Base-by-base conservation (phyloP, 441 rosid genomes). In the Pelargonium citronellum region DNA sequence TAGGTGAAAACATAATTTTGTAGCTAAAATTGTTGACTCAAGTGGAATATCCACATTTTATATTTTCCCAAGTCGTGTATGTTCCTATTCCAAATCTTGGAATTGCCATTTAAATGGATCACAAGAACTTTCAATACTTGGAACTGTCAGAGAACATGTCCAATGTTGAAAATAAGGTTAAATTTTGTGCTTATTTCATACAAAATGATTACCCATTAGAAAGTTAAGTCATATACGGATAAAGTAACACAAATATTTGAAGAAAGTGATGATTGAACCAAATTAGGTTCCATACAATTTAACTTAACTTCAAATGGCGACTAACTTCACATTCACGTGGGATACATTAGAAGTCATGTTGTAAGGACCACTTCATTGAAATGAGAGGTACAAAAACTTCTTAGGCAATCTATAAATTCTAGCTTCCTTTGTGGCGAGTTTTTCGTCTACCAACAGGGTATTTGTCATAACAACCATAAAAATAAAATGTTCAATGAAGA, bases 1-100 rank as follows among this genome's bases (percentile, higher is more conserved):
- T 19, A 20, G 68, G 64, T 49, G 72, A 30, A 58, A 68, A 11
- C 79, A 64, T 75, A 77, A 63, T 76, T 74, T 79, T 73, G 79
- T 69, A 67, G 78, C 69, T 57, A 11, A 39, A 67, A 61, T 20
- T 68, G 70, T 67, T 70, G 41, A 58, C 53, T 46, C 19, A 41
- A 73, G 63, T n/a, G 66, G 64, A 64, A 63, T 77, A 58, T 77
- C 39, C 55, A 69, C 64, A 13, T 10, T 46, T 46, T 46, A 46
- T 46, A 46, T 10, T 17, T 67, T 63, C 43, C 17, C 20, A 43
- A 16, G 53, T 22, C 43, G 69, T 53, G 8, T 73, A 12, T 6
- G 16, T n/a, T 7, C 8, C 12, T 67, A n/a, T 5, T 22, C 15
- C 47, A 19, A n/a, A 15, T 47, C 37, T 3, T 6, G 67, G 4